Evolutionary conservation across 169 alveolate species (phyloP).

Genomic region (Cryptosporidium tyzzeri): DNA sequence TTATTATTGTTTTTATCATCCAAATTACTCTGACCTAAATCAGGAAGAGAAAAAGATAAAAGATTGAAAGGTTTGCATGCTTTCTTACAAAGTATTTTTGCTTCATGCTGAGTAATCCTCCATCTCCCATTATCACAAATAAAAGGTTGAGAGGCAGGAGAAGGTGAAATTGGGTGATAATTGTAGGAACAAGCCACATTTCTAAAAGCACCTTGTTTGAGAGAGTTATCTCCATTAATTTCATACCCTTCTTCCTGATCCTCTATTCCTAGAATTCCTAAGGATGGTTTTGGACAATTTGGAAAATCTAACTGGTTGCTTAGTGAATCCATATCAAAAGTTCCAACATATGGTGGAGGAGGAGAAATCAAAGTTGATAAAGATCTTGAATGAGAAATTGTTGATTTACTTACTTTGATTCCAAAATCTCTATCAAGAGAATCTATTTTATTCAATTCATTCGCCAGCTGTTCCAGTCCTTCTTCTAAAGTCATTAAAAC

Average conservation of each 20-base stretch:
- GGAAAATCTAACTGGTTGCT: constrained; percentile 66
- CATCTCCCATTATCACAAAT: constrained; percentile 75
- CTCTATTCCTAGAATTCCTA: constrained; percentile 28
- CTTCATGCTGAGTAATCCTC: constrained; percentile 59
- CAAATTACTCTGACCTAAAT: neutral
- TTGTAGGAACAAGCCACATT: constrained; percentile 19
- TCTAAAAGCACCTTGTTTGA: constrained; percentile 67
- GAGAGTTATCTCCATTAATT: constrained; percentile 56
- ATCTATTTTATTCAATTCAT: constrained; percentile 34
- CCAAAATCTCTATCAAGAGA: constrained; percentile 39
- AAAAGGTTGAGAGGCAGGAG: constrained; percentile 47
- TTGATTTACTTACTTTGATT: constrained; percentile 8
- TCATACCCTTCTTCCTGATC: constrained; percentile 54
- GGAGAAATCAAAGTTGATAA: constrained; percentile 40
- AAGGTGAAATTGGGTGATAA: constrained; percentile 33
- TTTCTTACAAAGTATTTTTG: constrained; percentile 46
- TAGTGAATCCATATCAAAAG: constrained; percentile 62
- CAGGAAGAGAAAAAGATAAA: constrained; percentile 4
- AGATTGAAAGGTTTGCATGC: constrained; percentile 31
- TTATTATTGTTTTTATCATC: constrained; percentile 1
- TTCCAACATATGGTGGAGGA: constrained; percentile 67
- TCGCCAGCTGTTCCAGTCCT: neutral
- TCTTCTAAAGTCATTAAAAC: constrained; percentile 38
- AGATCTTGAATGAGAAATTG: constrained; percentile 51
- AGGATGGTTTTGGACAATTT: constrained; percentile 41